A percentile compares a stretch with the other conserved stretches of the same genome.
phyloP scores from a whole-genome alignment of 1,284 basidiomycete genomes.

The Golubevia pallescens region DNA sequence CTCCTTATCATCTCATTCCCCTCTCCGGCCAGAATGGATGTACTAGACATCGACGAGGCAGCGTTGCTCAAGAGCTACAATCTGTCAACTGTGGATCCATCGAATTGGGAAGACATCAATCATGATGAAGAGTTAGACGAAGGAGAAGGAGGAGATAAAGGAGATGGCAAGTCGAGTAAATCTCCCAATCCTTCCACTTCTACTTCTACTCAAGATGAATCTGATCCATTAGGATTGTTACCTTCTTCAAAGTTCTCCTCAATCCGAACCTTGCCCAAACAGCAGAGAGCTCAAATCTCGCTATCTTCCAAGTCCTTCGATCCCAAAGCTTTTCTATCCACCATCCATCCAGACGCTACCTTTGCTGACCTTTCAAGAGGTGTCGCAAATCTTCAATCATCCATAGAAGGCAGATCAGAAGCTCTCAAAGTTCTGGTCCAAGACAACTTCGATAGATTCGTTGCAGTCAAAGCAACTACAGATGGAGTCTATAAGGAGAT shows the following conservation, averaged over 20 bases:
- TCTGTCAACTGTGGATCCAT: slow-evolving; percentile 63
- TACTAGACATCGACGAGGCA: slow-evolving; percentile 48
- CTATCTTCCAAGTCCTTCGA: slow-evolving; percentile 90
- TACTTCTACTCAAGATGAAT: slow-evolving; percentile 27
- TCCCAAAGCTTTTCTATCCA: slow-evolving; percentile 88
- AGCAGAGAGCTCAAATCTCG: slow-evolving; percentile 35
- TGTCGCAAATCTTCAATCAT: slow-evolving; percentile 36
- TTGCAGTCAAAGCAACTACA: slow-evolving; percentile 93
- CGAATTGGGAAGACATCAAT: slow-evolving; percentile 50
- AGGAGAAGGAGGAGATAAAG: slow-evolving; percentile 6
- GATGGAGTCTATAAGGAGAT: slow-evolving; percentile 93
- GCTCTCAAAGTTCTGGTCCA: slow-evolving; percentile 93
- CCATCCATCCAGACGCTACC: slow-evolving; percentile 91
- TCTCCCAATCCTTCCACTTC: too few species aligned
- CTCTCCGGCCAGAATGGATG: slow-evolving; percentile 15
- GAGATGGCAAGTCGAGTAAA: too few species aligned
- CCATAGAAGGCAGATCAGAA: slow-evolving; percentile 72
- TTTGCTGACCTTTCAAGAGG: slow-evolving; percentile 78
- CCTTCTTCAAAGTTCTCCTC: slow-evolving; percentile 9
- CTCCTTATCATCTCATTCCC: too few species aligned
- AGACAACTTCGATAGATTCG: slow-evolving; percentile 97
- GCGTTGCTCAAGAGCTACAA: slow-evolving; percentile 65
- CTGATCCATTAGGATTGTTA: slow-evolving; percentile 63
- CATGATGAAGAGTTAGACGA: too few species aligned
- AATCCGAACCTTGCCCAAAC: slow-evolving; percentile 25